These are phyloP conservation scores for Phialophora tarda DNA, from an alignment of 2,329 filamentous ascomycete species.

Conservation along the genomic window DNA sequence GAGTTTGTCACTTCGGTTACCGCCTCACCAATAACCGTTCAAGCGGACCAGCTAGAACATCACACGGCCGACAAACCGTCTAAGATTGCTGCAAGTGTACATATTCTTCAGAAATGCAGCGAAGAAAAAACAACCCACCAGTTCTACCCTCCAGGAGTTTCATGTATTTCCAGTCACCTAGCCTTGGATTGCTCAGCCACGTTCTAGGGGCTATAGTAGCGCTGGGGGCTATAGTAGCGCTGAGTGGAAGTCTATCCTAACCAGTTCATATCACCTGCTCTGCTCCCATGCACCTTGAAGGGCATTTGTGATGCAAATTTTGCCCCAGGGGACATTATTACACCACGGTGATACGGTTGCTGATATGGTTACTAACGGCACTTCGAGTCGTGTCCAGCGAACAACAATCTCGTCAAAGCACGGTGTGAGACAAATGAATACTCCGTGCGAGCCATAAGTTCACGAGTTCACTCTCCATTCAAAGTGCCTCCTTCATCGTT, in stretches of 20 bases:
- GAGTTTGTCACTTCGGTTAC: not conserved
- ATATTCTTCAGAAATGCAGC: slow-evolving; percentile 21
- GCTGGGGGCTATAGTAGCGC: not conserved
- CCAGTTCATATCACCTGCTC: not conserved
- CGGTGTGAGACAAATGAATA: not conserved
- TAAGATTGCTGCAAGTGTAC: slow-evolving; percentile 10
- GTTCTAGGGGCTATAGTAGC: not conserved
- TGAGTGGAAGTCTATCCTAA: not conserved
- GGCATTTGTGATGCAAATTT: not conserved
- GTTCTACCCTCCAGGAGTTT: not conserved
- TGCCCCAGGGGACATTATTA: not conserved
- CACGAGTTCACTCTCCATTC: not conserved
- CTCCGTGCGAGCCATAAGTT: not conserved
- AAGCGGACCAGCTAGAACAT: slow-evolving; percentile 18
- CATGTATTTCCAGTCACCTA: not conserved
- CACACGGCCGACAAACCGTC: not conserved
- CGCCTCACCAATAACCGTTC: slow-evolving; percentile 5
- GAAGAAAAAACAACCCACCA: slow-evolving; percentile 11
- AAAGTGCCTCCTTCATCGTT: not conserved
- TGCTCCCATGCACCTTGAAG: not conserved
- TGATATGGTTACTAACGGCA: not conserved
- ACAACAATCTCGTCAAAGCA: not conserved
- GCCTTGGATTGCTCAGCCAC: not conserved
- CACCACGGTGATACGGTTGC: not conserved
- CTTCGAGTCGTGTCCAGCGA: too few species aligned